Conservation (phyloP, 148 eudicot genomes). For the Dianthus caryophyllus region DNA sequence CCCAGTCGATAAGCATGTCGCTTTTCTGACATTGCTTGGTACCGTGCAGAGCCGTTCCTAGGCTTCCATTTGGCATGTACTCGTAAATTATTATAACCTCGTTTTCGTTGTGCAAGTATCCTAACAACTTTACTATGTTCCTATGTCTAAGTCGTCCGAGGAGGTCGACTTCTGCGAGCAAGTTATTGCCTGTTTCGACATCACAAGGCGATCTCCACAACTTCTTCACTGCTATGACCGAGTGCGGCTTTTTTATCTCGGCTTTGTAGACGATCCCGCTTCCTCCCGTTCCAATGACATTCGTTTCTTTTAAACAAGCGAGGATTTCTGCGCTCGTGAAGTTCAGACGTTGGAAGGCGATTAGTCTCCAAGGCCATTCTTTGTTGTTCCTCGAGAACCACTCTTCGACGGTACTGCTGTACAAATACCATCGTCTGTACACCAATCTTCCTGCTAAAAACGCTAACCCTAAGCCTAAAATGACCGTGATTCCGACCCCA, state of each 20-base stretch:
- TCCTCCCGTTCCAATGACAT: constrained; percentile 45
- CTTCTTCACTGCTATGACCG: constrained; percentile 42
- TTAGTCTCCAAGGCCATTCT: constrained; percentile 89
- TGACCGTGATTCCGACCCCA: constrained; percentile 45
- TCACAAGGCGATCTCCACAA: constrained; percentile 36
- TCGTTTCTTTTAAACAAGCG: constrained; percentile 39
- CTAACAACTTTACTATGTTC: constrained; percentile 39
- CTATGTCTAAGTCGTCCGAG: constrained; percentile 44
- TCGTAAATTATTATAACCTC: constrained; percentile 43
- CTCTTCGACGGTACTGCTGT: constrained; percentile 51
- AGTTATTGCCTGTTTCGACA: constrained; percentile 30
- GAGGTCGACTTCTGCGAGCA: constrained; percentile 40
- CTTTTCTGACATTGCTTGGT: constrained; percentile 29
- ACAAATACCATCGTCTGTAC: constrained; percentile 59
- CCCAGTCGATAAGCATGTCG: constrained; percentile 40
- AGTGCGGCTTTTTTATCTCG: constrained; percentile 36
- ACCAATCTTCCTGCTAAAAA: constrained; percentile 36
- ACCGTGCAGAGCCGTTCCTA: constrained; percentile 40
- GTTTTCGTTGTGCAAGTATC: constrained; percentile 40
- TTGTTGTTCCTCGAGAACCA: constrained; percentile 44
- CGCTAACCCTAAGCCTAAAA: constrained; percentile 36
- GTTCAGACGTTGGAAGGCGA: constrained; percentile 79
- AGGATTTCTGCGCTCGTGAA: constrained; percentile 65
- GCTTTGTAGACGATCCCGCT: constrained; percentile 45
- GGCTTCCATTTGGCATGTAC: constrained; percentile 41